These are phyloP conservation scores for Phalaenopsis aphrodite DNA, from an alignment of 106 monocot species.

Conservation along the genomic window DNA sequence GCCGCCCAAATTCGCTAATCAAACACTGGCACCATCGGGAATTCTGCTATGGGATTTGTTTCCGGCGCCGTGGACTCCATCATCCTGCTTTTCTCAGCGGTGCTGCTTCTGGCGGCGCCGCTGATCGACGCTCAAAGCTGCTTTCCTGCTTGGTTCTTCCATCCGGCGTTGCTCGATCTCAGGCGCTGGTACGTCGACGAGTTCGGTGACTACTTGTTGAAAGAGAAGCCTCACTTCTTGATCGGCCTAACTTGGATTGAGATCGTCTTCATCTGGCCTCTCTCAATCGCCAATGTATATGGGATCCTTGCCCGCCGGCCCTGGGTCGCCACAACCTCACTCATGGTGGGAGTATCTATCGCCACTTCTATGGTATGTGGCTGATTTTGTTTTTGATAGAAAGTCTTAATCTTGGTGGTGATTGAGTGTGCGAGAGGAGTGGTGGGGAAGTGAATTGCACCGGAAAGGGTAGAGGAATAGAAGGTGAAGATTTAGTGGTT, in stretches of 20 bases:
- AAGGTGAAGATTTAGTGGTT: no score
- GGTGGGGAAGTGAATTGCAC: no score
- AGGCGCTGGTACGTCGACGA: conserved; percentile 34
- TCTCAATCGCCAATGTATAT: conserved; percentile 39
- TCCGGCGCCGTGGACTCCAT: conserved; percentile 19
- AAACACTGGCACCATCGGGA: background rate
- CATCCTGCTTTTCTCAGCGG: conserved; percentile 33
- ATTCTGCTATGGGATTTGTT: conserved; percentile 6
- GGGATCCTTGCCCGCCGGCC: conserved; percentile 28
- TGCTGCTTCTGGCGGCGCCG: conserved; percentile 29
- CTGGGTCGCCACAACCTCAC: conserved; percentile 38
- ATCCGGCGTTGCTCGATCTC: conserved; percentile 21
- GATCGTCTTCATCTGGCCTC: conserved; percentile 42
- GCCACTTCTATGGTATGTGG: conserved; percentile 48
- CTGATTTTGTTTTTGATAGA: background rate
- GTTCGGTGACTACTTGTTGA: conserved; percentile 54
- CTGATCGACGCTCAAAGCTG: conserved; percentile 37
- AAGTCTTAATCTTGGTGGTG: background rate
- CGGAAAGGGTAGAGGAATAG: no score
- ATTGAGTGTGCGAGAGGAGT: no score
- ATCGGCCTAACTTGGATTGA: conserved; percentile 43
- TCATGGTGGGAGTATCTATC: conserved; percentile 30
- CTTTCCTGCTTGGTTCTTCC: conserved; percentile 31
- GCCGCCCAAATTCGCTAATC: no score
- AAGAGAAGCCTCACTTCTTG: conserved; percentile 39